Conservation (phyloP, 306 rosid genomes). For the Herpetospermum pedunculosum region DNA sequence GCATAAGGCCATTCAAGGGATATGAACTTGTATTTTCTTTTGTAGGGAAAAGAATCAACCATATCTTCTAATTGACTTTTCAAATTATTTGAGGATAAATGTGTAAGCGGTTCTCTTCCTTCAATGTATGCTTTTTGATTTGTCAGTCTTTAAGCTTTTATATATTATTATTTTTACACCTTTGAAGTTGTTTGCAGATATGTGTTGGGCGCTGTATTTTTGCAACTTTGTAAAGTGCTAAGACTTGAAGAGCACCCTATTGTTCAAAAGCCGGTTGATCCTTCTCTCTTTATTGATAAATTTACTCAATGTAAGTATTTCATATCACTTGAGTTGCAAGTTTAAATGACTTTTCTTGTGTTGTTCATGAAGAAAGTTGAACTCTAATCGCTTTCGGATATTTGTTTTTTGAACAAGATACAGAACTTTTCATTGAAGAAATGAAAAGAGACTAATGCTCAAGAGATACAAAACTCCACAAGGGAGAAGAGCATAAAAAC, state of each 20-base stretch:
- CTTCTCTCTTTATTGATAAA: constrained; percentile 55
- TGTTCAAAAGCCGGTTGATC: constrained; percentile 68
- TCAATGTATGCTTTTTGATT: background rate
- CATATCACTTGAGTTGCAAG: constrained; percentile 3
- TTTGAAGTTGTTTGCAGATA: constrained; percentile 40
- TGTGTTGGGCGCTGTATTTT: constrained; percentile 59
- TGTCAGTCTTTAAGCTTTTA: background rate
- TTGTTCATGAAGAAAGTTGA: background rate
- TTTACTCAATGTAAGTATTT: constrained; percentile 50
- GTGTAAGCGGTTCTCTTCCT: constrained; percentile 41
- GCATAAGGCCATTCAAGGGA: background rate
- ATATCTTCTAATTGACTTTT: constrained; percentile 82
- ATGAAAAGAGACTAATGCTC: background rate
- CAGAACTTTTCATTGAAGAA: background rate
- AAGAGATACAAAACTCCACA: background rate
- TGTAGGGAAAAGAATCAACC: constrained; percentile 56
- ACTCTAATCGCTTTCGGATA: background rate
- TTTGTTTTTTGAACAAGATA: background rate
- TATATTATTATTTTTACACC: constrained; percentile 3
- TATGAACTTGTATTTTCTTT: constrained; percentile 12
- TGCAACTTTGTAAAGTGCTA: constrained; percentile 69
- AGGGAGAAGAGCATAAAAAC: too few relatives aligned
- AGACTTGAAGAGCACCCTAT: constrained; percentile 58
- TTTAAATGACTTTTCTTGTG: background rate
- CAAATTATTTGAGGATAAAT: constrained; percentile 43